These are phyloP conservation scores for Leersia perrieri DNA, from an alignment of 176 grass and related monocot species.

Conservation along the genomic window DNA sequence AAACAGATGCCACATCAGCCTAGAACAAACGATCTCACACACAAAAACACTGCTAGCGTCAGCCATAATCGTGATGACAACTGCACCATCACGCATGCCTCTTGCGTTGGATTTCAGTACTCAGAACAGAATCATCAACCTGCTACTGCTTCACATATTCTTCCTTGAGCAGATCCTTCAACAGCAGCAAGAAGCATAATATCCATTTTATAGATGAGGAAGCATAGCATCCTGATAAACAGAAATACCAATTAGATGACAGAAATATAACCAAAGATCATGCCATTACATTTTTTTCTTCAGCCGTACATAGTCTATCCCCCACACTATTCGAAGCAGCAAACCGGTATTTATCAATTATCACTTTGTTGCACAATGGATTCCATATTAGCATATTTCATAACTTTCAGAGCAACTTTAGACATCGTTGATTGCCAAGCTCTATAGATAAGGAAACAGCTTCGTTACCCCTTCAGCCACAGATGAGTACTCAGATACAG, in stretches of 20 bases:
- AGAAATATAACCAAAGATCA: neutral
- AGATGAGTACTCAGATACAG: neutral
- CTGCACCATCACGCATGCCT: neutral
- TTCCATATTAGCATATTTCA: neutral
- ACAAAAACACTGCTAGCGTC: neutral
- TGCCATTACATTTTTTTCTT: neutral
- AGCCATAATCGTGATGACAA: neutral
- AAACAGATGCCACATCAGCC: neutral
- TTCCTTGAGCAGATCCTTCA: neutral
- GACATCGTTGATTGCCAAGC: too few relatives aligned
- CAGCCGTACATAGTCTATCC: neutral
- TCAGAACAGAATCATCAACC: neutral
- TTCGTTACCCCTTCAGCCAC: neutral
- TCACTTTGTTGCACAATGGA: neutral
- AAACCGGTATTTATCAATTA: neutral
- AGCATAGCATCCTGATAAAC: neutral
- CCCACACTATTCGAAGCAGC: neutral
- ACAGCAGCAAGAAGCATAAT: neutral
- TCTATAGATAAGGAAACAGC: neutral
- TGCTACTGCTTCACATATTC: neutral
- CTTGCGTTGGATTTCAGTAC: constrained; percentile 7
- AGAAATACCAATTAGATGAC: neutral
- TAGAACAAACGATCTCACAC: neutral
- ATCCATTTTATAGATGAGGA: neutral
- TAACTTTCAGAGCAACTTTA: neutral